phyloP scores from a whole-genome alignment of 257 asterid genomes.

The Solanum pinnatisectum region DNA sequence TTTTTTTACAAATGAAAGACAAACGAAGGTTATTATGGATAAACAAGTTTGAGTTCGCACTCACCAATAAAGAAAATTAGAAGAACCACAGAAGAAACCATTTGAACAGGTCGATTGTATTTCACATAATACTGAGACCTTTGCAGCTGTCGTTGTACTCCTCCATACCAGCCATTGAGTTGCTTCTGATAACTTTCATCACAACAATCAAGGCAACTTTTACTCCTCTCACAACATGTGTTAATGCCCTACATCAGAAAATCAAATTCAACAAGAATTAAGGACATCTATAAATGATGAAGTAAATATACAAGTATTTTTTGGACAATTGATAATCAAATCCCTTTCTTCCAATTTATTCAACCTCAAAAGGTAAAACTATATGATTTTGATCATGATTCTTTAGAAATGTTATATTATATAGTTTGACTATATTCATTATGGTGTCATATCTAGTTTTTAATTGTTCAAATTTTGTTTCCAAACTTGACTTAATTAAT shows the following conservation, averaged over 20 bases:
- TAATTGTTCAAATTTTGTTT: neutral
- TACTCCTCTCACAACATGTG: slow-evolving; percentile 50
- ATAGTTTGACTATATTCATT: neutral
- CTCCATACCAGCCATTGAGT: slow-evolving; percentile 74
- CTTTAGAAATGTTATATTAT: neutral
- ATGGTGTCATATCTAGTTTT: neutral
- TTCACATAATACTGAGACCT: slow-evolving; percentile 84
- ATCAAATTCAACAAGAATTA: neutral
- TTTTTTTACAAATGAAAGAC: neutral
- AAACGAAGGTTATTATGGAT: neutral
- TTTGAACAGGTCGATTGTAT: slow-evolving; percentile 64
- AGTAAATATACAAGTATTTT: neutral
- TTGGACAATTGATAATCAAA: neutral
- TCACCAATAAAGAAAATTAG: slow-evolving; percentile 72
- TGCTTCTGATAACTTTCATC: slow-evolving; percentile 63
- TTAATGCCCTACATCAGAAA: slow-evolving; percentile 36
- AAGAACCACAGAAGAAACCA: slow-evolving; percentile 36
- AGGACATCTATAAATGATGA: neutral
- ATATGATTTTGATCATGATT: neutral
- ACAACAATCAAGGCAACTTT: slow-evolving; percentile 61
- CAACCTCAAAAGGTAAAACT: neutral
- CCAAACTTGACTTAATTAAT: neutral
- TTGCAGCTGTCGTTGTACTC: slow-evolving; percentile 72
- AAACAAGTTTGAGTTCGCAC: slow-evolving; percentile 14
- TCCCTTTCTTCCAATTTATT: neutral